These are phyloP conservation scores for Zymoseptoria tritici DNA, from an alignment of 2,329 filamentous ascomycete genomes.

Conservation along the genomic window DNA sequence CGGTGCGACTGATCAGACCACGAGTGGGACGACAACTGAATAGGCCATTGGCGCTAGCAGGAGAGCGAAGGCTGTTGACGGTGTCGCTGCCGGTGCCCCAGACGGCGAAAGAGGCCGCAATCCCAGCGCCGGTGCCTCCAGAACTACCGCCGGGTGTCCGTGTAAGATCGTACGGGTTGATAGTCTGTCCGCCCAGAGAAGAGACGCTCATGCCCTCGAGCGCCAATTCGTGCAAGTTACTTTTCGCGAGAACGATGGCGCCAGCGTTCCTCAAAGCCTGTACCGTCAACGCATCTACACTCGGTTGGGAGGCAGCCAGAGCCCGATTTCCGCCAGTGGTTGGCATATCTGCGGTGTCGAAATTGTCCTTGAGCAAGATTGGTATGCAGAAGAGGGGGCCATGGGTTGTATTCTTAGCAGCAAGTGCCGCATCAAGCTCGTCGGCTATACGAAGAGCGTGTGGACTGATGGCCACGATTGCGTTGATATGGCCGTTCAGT, in stretches of 20 bases:
- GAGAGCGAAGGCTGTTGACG: slow-evolving; percentile 55
- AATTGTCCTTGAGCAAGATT: slow-evolving; percentile 58
- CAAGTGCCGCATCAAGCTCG: slow-evolving; percentile 41
- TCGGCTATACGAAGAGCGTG: slow-evolving; percentile 44
- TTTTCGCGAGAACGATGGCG: slow-evolving; percentile 28
- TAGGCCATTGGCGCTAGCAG: slow-evolving; percentile 54
- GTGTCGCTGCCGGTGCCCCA: slow-evolving; percentile 34
- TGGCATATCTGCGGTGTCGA: slow-evolving; percentile 47
- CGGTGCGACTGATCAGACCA: slow-evolving; percentile 24
- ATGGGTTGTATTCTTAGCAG: slow-evolving; percentile 40
- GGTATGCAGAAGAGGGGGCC: slow-evolving; percentile 54
- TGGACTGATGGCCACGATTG: slow-evolving; percentile 49
- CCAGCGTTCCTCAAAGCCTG: slow-evolving; percentile 26
- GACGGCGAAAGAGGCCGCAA: slow-evolving; percentile 52
- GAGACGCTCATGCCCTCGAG: slow-evolving; percentile 57
- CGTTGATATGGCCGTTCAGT: slow-evolving; percentile 51
- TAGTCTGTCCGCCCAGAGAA: slow-evolving; percentile 55
- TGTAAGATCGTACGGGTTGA: slow-evolving; percentile 58
- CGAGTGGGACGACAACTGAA: slow-evolving; percentile 50
- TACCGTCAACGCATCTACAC: slow-evolving; percentile 27
- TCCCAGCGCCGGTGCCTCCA: slow-evolving; percentile 54
- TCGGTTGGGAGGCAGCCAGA: slow-evolving; percentile 42
- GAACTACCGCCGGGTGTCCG: slow-evolving; percentile 61
- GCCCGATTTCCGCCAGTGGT: slow-evolving; percentile 51
- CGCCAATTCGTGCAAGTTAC: slow-evolving; percentile 53